Percentiles rank a stretch among this genome's conserved stretches.
Evolutionary conservation across 176 grass and related monocot genomes (phyloP).

Genomic region (Dendrocalamus sinicus): DNA sequence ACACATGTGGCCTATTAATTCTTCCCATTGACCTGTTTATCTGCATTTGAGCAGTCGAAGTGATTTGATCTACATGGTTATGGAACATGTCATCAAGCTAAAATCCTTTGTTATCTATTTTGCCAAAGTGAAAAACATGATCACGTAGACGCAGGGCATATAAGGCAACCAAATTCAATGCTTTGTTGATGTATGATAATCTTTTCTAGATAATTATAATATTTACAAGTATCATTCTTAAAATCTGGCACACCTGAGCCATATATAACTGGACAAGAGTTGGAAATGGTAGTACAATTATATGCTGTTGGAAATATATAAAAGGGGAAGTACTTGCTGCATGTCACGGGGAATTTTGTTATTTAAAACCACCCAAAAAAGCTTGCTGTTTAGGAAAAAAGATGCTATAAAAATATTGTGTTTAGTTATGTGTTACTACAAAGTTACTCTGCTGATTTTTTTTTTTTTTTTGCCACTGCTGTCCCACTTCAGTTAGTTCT

Average conservation of each 20-base stretch:
- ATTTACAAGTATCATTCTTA: no score
- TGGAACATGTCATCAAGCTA: no score
- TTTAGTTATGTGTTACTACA: not conserved
- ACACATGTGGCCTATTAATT: not conserved
- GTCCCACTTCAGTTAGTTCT: not conserved
- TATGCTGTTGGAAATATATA: not conserved
- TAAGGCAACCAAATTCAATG: no score
- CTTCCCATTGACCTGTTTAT: not conserved
- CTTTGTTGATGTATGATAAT: no score
- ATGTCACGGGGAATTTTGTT: not conserved
- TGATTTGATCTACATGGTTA: no score
- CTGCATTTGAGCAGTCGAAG: not conserved
- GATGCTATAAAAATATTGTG: not conserved
- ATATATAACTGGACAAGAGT: no score
- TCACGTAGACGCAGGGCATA: no score
- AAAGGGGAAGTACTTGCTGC: not conserved
- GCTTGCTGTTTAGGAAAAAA: not conserved
- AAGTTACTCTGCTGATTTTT: not conserved
- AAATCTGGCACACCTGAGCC: no score
- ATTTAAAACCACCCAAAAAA: not conserved
- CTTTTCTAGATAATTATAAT: no score
- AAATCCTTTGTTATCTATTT: no score
- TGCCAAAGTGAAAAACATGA: no score
- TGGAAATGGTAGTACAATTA: not conserved
- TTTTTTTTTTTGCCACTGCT: not conserved